Percentiles rank a stretch among this genome's conserved stretches.
Evolutionary conservation across 108 stramenopile genomes (phyloP).

Genomic region (Pelagomonas calceolata): DNA sequence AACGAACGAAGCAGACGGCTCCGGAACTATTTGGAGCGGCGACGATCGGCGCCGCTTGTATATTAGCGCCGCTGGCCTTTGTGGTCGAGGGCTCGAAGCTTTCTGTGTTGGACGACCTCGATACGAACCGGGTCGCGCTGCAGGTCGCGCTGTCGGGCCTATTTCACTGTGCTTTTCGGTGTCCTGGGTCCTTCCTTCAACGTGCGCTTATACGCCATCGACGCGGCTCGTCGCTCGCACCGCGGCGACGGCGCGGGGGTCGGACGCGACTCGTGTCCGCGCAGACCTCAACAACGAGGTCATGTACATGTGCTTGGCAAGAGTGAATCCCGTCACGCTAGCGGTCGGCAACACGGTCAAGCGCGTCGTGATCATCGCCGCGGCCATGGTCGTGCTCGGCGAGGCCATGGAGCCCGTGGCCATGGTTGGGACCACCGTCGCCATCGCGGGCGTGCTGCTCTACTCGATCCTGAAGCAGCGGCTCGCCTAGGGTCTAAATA

Average conservation of each 20-base stretch:
- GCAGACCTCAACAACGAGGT: slow-evolving; percentile 93
- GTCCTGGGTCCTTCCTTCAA: too few relatives aligned
- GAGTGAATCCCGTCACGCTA: slow-evolving; percentile 81
- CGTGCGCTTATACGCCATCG: too few relatives aligned
- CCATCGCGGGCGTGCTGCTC: slow-evolving; percentile 62
- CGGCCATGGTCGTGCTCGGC: slow-evolving; percentile 78
- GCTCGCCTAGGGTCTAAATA: slow-evolving; percentile 39
- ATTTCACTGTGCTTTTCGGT: too few relatives aligned
- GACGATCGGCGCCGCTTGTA: slow-evolving; percentile 58
- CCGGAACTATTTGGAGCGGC: slow-evolving; percentile 84
- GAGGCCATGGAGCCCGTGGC: slow-evolving; percentile 67
- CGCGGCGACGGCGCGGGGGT: too few relatives aligned
- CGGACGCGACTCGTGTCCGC: too few relatives aligned
- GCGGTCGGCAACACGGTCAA: slow-evolving; percentile 95
- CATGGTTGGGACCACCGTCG: slow-evolving; percentile 61
- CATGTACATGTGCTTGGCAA: slow-evolving; percentile 75
- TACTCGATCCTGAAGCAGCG: slow-evolving; percentile 64
- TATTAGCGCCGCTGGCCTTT: slow-evolving; percentile 61
- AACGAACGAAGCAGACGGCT: slow-evolving; percentile 36
- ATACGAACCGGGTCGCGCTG: slow-evolving; percentile 27
- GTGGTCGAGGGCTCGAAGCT: slow-evolving; percentile 50
- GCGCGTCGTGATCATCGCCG: slow-evolving; percentile 85
- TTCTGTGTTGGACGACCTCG: slow-evolving; percentile 22
- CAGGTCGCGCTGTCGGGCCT: slow-evolving; percentile 62
- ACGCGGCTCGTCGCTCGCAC: too few relatives aligned